Conservation (phyloP, 768 basidiomycete genomes). For the Lyophyllum decastes region DNA sequence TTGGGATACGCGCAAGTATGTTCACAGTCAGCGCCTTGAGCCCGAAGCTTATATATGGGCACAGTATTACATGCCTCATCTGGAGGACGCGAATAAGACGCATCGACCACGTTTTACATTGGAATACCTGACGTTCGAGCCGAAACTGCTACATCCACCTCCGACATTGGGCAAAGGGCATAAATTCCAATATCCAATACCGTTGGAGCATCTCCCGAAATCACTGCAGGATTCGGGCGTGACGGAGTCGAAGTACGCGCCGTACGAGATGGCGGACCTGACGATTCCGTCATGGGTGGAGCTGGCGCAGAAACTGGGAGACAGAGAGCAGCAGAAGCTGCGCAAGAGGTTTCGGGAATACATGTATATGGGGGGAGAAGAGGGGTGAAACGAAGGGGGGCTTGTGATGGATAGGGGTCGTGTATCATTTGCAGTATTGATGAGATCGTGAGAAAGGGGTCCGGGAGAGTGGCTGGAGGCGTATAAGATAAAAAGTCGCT, state of each 20-base stretch:
- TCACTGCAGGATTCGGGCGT: slow-evolving; percentile 42
- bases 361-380: slow-evolving; percentile 67
- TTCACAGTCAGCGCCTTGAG: slow-evolving; percentile 13
- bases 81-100: slow-evolving; percentile 48
- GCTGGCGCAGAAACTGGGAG: slow-evolving; percentile 63
- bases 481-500: slow-evolving; percentile 14
- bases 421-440: slow-evolving; percentile 7
- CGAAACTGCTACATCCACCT: slow-evolving; percentile 40
- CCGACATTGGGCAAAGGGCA: slow-evolving; percentile 19
- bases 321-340: slow-evolving; percentile 50
- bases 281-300: slow-evolving; percentile 75
- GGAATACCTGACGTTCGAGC: slow-evolving; percentile 74
- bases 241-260: slow-evolving; percentile 54
- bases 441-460: slow-evolving; percentile 13
- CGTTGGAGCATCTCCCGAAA: slow-evolving; percentile 53
- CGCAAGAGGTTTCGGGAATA: slow-evolving; percentile 65
- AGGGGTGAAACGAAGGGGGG: slow-evolving; percentile 16
- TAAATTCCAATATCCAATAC: slow-evolving; percentile 51
- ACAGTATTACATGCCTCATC: slow-evolving; percentile 68
- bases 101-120: slow-evolving; percentile 65
- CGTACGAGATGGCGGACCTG: slow-evolving; percentile 75
- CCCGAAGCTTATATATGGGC: slow-evolving; percentile 9
- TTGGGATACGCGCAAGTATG: slow-evolving; percentile 86
- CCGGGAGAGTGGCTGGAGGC: background rate
- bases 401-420: slow-evolving; percentile 7